Base-by-base conservation (phyloP, 257 asterid species). In the Prunella vulgaris region DNA sequence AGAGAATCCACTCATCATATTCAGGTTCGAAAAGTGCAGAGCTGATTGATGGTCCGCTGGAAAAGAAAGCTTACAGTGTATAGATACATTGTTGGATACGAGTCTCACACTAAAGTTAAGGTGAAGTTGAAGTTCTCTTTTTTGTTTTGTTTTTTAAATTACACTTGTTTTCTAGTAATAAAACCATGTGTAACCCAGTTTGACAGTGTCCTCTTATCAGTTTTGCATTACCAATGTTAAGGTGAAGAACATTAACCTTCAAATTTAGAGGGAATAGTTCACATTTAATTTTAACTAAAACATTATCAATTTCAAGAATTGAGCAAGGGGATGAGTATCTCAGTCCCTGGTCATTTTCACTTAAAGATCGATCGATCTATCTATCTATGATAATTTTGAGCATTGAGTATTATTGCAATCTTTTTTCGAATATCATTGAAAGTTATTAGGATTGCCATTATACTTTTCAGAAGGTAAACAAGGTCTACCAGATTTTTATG, bases 1-100 rank as follows among this genome's bases (percentile, higher is more conserved):
- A 79, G 85, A 60, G 91, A 90, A 74, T 94, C 97, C 22, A 86
- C 87, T 24, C 99, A 94, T 79, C 99, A 90, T 73, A 94, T 94
- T 75, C 99, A 93, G 87, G 97, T 89, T 60, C 99, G 97, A 67
- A 78, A 84, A 82, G 86, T 91, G 63, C 85, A 79, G 79, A 80
- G 84, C 78, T 88, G 87, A 86, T 83, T 63, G 59, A 18, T 69
- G 66, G 32, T 10, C 38, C 54, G 51, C 32, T 28, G 28, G 54
- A 61, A 40, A 60, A 28, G 56, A 27, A 60, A 25, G 60, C 62
- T 69, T 68, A n/a, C 20, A 21, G 21, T 73, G 76, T 27, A 72
- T 24, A 38, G 58, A 42, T 17, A 61, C 7, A 22, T 51, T 10
- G 14, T 8, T 20, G 18, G 4, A 67, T 72, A 21, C n/a, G 10